Base-by-base conservation (phyloP, 2,329 filamentous ascomycete genomes). In the Pestalotiopsis sp. region DNA sequence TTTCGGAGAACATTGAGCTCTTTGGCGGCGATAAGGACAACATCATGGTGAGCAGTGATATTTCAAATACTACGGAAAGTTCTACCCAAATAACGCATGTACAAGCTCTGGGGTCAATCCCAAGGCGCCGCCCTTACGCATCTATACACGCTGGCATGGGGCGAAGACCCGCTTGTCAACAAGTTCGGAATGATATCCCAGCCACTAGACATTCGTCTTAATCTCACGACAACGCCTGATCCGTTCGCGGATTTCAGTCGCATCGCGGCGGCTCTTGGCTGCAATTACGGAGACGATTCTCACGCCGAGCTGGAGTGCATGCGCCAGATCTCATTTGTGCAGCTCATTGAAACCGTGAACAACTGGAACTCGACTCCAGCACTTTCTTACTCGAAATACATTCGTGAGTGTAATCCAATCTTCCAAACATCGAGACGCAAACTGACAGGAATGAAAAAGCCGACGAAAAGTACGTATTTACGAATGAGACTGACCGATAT, bases 1-100 rank as follows among this genome's bases (percentile, higher is more conserved):
- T 58, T 4, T 66, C 49, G 6, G 52, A 58, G 4, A 57, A 57
- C 25, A 66, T 66, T 9, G 64, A 58, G 14, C 12, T 49, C 14
- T 66, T 66, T 41, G 64, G 64, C 13, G 64, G 64, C 17, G 45
- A 66, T 12, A 39, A 57, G 25, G 39, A 65, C 23, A 66, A 66
- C 17, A 66, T 57, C 23, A 23, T 66, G 64, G 63, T 65, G n/a
- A 31, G 39, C 5, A 49, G 14, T 23, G 23, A 23, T 23, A 17
- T 3, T n/a, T 25, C 4, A 25, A 63, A 6, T 39, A 7, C 3
- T 7, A 9, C 1, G 20, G 5, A 11, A n/a, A 23, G 9, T 12
- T 4, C 3, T 20, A n/a, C 4, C 5, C 20, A n/a, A 39, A 11
- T 63, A 39, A 63, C 27, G 14, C 25, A 7, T 17, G 9, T 41